A percentile compares a stretch with the other conserved stretches of the same genome.
Conservation (phyloP, 106 monocot species). For the Ottelia alismoides region DNA sequence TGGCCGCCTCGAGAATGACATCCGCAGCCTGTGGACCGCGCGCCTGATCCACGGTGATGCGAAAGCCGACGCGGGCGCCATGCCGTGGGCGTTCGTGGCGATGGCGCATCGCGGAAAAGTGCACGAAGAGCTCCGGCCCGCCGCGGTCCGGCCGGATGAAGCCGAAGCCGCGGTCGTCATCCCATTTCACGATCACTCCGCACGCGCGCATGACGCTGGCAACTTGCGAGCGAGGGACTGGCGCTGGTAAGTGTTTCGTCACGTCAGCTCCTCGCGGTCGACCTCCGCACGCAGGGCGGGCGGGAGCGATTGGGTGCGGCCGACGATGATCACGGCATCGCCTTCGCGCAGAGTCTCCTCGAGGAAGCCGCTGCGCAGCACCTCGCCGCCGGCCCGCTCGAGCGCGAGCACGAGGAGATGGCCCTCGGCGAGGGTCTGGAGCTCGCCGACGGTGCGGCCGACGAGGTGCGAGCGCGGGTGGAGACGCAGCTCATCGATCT, state of each 20-base stretch:
- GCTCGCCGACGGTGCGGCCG: not conserved
- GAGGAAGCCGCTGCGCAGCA: too few relatives aligned
- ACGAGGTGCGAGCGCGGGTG: too few relatives aligned
- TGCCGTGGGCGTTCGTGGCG: not conserved
- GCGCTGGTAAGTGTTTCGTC: too few relatives aligned
- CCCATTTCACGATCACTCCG: not conserved
- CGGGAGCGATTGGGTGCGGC: too few relatives aligned
- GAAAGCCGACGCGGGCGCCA: not conserved
- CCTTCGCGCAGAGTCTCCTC: too few relatives aligned
- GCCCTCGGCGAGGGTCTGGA: not conserved
- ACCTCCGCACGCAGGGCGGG: too few relatives aligned
- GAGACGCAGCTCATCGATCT: not conserved
- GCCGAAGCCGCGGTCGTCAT: not conserved
- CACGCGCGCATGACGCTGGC: too few relatives aligned
- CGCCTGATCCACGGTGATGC: not conserved
- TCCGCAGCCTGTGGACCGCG: too few relatives aligned
- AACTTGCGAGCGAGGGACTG: too few relatives aligned
- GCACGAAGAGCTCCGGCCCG: not conserved
- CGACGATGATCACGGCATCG: too few relatives aligned
- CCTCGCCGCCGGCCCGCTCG: not conserved
- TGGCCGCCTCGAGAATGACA: too few relatives aligned
- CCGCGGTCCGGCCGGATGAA: not conserved
- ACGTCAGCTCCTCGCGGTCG: too few relatives aligned
- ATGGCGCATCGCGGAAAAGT: not conserved
- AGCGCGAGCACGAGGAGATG: not conserved